Evolutionary conservation across 1,284 basidiomycete genomes (phyloP).

Genomic region (Anthracocystis setariae): DNA sequence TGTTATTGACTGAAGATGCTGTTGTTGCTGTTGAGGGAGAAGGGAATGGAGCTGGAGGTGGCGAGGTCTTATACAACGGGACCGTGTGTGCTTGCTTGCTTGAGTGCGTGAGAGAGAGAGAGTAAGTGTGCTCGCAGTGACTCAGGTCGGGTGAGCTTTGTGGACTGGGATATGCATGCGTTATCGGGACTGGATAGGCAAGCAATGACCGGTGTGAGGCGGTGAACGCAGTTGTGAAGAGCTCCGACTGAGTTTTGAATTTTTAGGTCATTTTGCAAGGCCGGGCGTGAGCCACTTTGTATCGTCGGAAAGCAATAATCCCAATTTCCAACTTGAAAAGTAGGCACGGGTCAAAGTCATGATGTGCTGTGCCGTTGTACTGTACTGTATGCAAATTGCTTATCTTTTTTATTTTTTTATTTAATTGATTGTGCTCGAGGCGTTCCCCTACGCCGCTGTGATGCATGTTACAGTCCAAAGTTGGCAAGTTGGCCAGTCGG

Average conservation of each 20-base stretch:
- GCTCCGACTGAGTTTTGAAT: slow-evolving; percentile 7
- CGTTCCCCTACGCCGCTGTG: too few species aligned
- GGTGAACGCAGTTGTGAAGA: slow-evolving; percentile 1
- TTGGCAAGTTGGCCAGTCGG: background rate
- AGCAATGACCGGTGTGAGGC: background rate
- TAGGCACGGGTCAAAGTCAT: background rate
- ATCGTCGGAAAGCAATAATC: too few species aligned
- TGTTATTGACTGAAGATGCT: background rate
- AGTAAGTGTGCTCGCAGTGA: slow-evolving; percentile 12
- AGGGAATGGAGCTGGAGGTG: slow-evolving; percentile 2
- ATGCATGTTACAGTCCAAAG: background rate
- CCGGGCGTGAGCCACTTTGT: background rate
- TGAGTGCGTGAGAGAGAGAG: slow-evolving; percentile 1
- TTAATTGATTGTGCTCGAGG: too few species aligned
- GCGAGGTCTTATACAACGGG: slow-evolving; percentile 31
- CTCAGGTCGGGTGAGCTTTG: slow-evolving; percentile 37
- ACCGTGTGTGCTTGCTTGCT: background rate
- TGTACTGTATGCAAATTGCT: background rate
- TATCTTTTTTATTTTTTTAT: too few species aligned
- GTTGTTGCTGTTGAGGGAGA: slow-evolving; percentile 52
- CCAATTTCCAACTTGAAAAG: too few species aligned
- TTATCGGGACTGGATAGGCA: slow-evolving; percentile 1
- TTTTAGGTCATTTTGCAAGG: background rate
- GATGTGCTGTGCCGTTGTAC: slow-evolving; percentile 3
- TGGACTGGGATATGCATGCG: slow-evolving; percentile 4